A percentile compares a stretch with the other conserved stretches of the same genome.
These are phyloP conservation scores for Fomitopsis schrenkii DNA, from an alignment of 1,284 basidiomycete species.

Conservation along the genomic window DNA sequence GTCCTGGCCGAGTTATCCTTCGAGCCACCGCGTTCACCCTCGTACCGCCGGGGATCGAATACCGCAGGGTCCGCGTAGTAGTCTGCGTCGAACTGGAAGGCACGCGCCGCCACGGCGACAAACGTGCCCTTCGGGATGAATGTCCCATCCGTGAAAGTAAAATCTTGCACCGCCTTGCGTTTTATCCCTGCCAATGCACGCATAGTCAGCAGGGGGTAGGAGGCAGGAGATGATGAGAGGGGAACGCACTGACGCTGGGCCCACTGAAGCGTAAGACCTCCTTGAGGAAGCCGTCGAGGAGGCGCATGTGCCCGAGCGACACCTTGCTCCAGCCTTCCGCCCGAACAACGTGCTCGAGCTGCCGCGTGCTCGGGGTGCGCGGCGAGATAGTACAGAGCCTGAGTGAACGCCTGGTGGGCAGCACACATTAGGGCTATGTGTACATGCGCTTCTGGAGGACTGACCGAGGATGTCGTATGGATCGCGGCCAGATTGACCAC, in stretches of 20 bases:
- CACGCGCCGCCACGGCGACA: constrained; percentile 36
- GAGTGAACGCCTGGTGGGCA: constrained; percentile 19
- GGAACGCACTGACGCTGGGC: constrained; percentile 13
- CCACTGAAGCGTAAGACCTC: constrained; percentile 39
- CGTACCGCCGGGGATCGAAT: constrained; percentile 43
- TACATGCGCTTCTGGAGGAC: constrained; percentile 2
- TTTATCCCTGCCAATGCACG: constrained; percentile 15
- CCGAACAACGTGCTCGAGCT: constrained; percentile 30
- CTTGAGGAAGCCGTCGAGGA: constrained; percentile 49
- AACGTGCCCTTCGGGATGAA: constrained; percentile 39
- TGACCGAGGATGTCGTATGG: constrained; percentile 37
- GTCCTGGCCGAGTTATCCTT: constrained; percentile 24
- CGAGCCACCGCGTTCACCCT: constrained; percentile 27
- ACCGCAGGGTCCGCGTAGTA: constrained; percentile 35
- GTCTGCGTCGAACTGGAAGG: constrained; percentile 37
- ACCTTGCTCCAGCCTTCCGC: constrained; percentile 44
- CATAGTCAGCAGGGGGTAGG: constrained; percentile 13
- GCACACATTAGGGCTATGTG: background rate
- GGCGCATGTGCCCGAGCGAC: constrained; percentile 39
- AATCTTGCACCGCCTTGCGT: constrained; percentile 29
- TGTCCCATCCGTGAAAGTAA: constrained; percentile 36
- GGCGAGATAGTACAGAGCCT: constrained; percentile 36
- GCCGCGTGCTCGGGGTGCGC: constrained; percentile 34
- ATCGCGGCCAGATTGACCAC: constrained; percentile 40
- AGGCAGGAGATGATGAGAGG: background rate